Conservation (phyloP, 805 yeast genomes). For the Suhomyces tanzawaensis region DNA sequence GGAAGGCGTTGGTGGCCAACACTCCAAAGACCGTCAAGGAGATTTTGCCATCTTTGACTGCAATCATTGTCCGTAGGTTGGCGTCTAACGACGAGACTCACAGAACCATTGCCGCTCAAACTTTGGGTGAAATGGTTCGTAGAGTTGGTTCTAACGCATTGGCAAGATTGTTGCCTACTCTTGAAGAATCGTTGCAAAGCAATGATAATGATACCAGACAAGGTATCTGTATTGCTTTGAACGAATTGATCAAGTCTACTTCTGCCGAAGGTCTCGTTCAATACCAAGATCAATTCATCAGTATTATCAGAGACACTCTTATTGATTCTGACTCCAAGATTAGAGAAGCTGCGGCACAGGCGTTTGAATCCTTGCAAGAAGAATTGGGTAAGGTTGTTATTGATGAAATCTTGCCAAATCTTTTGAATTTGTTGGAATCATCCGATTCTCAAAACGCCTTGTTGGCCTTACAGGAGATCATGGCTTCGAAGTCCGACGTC, state of each 20-base stretch:
- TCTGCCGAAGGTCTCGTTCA: slow-evolving; percentile 56
- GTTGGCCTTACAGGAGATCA: slow-evolving; percentile 84
- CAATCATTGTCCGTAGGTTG: slow-evolving; percentile 74
- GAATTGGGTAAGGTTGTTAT: slow-evolving; percentile 80
- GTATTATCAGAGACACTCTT: slow-evolving; percentile 74
- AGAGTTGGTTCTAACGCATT: slow-evolving; percentile 90
- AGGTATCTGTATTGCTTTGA: slow-evolving; percentile 93
- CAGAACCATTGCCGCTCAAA: slow-evolving; percentile 85
- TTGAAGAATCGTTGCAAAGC: slow-evolving; percentile 61
- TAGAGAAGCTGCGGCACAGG: slow-evolving; percentile 86
- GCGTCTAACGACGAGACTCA: slow-evolving; percentile 79
- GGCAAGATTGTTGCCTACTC: slow-evolving; percentile 78
- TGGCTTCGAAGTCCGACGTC: slow-evolving; percentile 85
- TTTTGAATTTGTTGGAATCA: slow-evolving; percentile 63
- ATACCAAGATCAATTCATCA: slow-evolving; percentile 67
- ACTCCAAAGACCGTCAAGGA: slow-evolving; percentile 94
- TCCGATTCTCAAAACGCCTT: slow-evolving; percentile 70
- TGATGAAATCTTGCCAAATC: slow-evolving; percentile 83
- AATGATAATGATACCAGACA: slow-evolving; percentile 78
- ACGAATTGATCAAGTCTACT: slow-evolving; percentile 79
- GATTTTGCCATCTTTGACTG: slow-evolving; percentile 79
- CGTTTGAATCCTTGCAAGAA: slow-evolving; percentile 84
- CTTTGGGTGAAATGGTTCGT: slow-evolving; percentile 91
- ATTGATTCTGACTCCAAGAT: slow-evolving; percentile 72
- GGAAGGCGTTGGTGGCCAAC: slow-evolving; percentile 95